Percentiles rank a stretch among this genome's conserved stretches.
Conservation (phyloP, 1,284 basidiomycete species). For the Pholiota adiposa region DNA sequence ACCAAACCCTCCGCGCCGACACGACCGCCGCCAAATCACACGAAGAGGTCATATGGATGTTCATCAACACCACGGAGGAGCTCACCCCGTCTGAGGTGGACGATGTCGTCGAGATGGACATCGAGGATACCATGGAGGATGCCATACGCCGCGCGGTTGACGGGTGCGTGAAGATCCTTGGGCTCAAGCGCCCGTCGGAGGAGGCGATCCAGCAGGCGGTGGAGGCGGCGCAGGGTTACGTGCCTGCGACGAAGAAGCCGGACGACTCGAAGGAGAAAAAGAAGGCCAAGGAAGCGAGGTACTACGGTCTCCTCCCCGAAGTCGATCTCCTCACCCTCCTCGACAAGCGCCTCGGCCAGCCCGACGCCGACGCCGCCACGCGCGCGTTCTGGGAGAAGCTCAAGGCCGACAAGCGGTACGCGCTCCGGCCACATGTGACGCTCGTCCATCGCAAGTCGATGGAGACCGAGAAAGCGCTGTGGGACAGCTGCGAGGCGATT, state of each 20-base stretch:
- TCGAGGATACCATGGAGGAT: conserved; percentile 37
- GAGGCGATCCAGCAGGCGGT: conserved; percentile 68
- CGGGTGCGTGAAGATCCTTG: conserved; percentile 54
- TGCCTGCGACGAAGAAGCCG: conserved; percentile 41
- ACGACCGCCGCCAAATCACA: conserved; percentile 45
- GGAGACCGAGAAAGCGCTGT: conserved; percentile 52
- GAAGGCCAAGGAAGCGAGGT: conserved; percentile 49
- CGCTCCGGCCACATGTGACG: conserved; percentile 82
- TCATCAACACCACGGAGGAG: conserved; percentile 70
- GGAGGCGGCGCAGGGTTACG: conserved; percentile 55
- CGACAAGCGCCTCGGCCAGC: conserved; percentile 28
- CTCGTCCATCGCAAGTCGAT: conserved; percentile 76
- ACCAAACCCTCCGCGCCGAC: conserved; percentile 81
- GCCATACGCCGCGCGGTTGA: conserved; percentile 66
- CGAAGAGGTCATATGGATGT: conserved; percentile 84
- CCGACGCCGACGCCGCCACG: conserved; percentile 31
- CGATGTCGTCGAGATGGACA: conserved; percentile 71
- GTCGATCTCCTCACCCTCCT: conserved; percentile 61
- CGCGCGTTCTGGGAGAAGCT: conserved; percentile 56
- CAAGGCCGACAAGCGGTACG: conserved; percentile 52
- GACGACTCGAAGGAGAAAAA: conserved; percentile 38
- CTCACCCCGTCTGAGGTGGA: conserved; percentile 76
- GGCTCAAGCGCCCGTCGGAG: conserved; percentile 54
- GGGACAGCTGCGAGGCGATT: conserved; percentile 67
- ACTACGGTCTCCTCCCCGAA: conserved; percentile 81